Evolutionary conservation across 495 filamentous ascomycete genomes (phyloP), one percentile per base, ranked within the genome.

Genomic region (Hyaloscypha finlandica): DNA sequence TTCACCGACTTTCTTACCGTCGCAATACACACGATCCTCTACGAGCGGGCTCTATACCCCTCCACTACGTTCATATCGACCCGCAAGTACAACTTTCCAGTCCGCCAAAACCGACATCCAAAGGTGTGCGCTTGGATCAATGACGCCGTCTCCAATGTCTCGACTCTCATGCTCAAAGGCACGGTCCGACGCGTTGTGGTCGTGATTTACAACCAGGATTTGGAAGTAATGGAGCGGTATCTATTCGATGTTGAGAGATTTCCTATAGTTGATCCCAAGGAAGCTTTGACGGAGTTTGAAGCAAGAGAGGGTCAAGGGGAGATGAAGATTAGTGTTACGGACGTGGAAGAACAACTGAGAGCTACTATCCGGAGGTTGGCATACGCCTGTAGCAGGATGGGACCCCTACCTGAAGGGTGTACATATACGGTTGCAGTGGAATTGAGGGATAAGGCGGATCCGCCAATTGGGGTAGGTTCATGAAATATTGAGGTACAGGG

Each of bases 1-100:
- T 89, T 93, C 76, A 79, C 83, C 70, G 82, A 87, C 75, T 97
- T 98, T 81, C 89, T 99, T 55, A 92, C 87, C 64, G 88, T 95
- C 52, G 89, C 91, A 69, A 91, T 94, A 74, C 95, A 99, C 81
- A 95, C 94, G 71, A 92, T 98, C 74, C 88, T 99, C 68, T 96
- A 92, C 80, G 87, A 94, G 68, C 90, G 95, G 65, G 76, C 77
- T 67, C 87, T 98, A 75, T 99, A 99, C 76, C 93, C 94, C 0
- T 77, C 80, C 60, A 76, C 84, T 30, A 91, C 93, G 56, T 98
- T 98, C 79, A 83, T 96, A 64, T 85, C 88, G 42, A 88, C 90
- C 22, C 88, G 89, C 67, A 92, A 90, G 70, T 97, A 93, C 84
- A 95, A 96, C 77, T 90, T 91, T 67, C 88, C 93, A 31, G 91